A percentile compares a stretch with the other conserved stretches of the same genome.
These are phyloP conservation scores for Colletotrichum sp. DNA, from an alignment of 2,329 filamentous ascomycete genomes.

Conservation along the genomic window DNA sequence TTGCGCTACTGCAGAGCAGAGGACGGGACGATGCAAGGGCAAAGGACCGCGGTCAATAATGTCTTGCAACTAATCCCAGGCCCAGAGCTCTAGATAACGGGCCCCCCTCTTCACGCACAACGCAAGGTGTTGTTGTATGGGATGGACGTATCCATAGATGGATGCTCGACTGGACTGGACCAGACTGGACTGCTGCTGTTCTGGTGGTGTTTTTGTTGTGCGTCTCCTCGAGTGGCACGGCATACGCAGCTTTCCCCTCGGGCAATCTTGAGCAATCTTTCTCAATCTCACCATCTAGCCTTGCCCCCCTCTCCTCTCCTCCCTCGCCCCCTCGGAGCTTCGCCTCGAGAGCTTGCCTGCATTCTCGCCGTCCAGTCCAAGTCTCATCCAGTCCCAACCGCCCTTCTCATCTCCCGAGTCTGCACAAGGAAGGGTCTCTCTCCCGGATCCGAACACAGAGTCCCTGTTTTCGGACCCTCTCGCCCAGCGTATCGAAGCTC, in stretches of 20 bases:
- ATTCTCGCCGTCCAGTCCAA: not conserved
- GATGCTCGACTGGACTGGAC: not conserved
- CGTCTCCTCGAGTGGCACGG: not conserved
- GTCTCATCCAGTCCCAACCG: not conserved
- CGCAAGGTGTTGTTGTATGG: not conserved
- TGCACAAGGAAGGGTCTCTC: not conserved
- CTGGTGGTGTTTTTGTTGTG: not conserved
- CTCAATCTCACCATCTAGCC: not conserved
- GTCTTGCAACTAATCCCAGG: not conserved
- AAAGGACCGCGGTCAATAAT: not conserved
- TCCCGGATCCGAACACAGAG: conserved; percentile 1
- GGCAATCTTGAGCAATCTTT: not conserved
- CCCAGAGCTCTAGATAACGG: not conserved
- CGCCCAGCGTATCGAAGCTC: not conserved
- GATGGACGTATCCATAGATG: not conserved
- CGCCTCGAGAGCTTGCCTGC: not conserved
- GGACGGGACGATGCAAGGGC: conserved; percentile 11
- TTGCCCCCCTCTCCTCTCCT: not conserved
- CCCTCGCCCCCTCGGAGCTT: not conserved
- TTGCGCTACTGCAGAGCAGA: not conserved
- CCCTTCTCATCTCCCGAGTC: not conserved
- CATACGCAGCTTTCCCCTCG: conserved; percentile 9
- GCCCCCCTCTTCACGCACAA: not conserved
- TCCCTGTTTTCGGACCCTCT: not conserved
- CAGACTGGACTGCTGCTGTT: not conserved